Evolutionary conservation across 2,329 filamentous ascomycete species (phyloP), one percentile per base, ranked within the genome.

Genomic region (Passalora sequoiae): DNA sequence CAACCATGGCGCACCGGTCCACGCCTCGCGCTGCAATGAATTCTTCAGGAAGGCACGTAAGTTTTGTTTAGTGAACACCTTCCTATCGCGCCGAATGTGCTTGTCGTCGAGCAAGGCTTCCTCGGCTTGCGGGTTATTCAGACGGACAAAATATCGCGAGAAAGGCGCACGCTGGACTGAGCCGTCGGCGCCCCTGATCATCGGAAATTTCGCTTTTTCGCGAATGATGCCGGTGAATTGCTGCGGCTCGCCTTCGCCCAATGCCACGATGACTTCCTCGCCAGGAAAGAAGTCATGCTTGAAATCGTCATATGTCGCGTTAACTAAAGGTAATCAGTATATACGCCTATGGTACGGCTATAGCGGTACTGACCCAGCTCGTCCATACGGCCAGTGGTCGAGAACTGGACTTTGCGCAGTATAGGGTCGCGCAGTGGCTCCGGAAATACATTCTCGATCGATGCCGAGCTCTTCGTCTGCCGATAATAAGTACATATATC

Each of bases 1-100:
- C 43, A 94, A 71, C 92, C 92, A 98, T 0, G 92, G 91, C 0
- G 92, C 92, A n/a, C 91, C 91, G 48, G 82, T 91, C 88, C 89
- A 97, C 3, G 88, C 80, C 60, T 97, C 92, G 49, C 91, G 75
- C 2, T 83, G 84, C n/a, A 96, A 84, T 0, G 89, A 92, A 66
- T 94, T 89, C 63, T 95, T 95, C 52, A 98, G 86, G 54, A 96
- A 98, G 4, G 89, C 88, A 24, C 91, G 82, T 29, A 98, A 73
- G 64, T 96, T 89, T 37, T 89, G 83, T 67, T 98, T 97, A 20
- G 91, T 96, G 62, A 97, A 98, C 35, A 87, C 78, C 58, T 91
- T 94, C 40, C 89, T 81, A 61, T 96, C 89, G 50, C 92, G 84
- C 50, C 79, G 83, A 44, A 97, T 83, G 60, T 94, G 84, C 38